These are phyloP conservation scores for Podospora anserina DNA, from an alignment of 495 filamentous ascomycete species.

Conservation along the genomic window DNA sequence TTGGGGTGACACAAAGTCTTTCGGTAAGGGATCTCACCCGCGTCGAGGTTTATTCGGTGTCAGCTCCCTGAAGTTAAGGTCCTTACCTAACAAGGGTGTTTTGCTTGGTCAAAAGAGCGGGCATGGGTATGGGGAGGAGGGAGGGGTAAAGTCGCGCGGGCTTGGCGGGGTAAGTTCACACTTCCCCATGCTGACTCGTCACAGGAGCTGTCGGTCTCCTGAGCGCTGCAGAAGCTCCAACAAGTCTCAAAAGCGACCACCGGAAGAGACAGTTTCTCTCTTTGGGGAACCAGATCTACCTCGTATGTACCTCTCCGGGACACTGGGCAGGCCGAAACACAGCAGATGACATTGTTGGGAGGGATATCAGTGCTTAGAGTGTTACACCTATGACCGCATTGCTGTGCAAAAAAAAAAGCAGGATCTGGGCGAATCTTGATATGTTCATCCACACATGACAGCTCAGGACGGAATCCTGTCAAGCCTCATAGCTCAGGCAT, in stretches of 20 bases:
- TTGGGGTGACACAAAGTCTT: not conserved
- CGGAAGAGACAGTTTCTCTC: constrained; percentile 4
- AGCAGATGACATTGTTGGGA: not conserved
- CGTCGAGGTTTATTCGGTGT: not conserved
- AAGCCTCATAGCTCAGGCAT: not conserved
- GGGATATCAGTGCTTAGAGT: not conserved
- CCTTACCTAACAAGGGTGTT: not conserved
- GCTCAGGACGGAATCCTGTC: constrained; percentile 1
- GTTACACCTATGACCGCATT: not conserved
- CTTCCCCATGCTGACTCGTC: not conserved
- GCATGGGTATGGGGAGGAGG: not conserved
- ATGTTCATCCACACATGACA: constrained; percentile 6
- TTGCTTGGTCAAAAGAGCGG: not conserved
- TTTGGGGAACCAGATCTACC: not conserved
- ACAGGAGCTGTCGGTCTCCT: constrained; percentile 11
- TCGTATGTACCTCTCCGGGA: constrained; percentile 7
- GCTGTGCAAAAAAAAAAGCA: not conserved
- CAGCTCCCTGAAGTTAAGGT: not conserved
- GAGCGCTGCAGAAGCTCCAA: constrained; percentile 9
- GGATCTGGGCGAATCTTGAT: not conserved
- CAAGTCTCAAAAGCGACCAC: not conserved
- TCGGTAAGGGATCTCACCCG: not conserved
- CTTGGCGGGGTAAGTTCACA: constrained; percentile 3
- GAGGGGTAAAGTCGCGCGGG: constrained; percentile 1
- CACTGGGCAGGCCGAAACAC: not conserved